Evolutionary conservation across 805 yeast species (phyloP), one percentile per base, ranked within the genome.

Genomic region (Ogataea neopini): DNA sequence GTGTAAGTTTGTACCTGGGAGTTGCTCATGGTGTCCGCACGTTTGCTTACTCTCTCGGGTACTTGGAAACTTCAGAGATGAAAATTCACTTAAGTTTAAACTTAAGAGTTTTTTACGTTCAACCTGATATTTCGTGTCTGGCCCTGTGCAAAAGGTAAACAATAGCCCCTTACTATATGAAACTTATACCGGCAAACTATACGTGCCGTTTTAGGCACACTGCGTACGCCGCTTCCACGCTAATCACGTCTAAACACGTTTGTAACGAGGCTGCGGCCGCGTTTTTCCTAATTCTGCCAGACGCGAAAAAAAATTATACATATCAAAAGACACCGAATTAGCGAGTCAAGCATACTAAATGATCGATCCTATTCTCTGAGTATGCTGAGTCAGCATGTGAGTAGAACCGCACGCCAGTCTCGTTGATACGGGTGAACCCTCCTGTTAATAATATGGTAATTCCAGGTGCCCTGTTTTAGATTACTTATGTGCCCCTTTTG

Each of bases 1-100:
- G 61, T 51, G 46, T 50, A 57, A 42, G 53, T 56, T 20, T 58
- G 59, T 10, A 55, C 52, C 45, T 57, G 61, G 45, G 40, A 48
- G 42, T 52, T 47, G 41, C 53, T 52, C 59, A 55, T 55, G 38
- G 13, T 37, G 34, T 30, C 18, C 17, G 34, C 40, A 19, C 32
- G 25, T 22, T 34, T 15, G 34, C 34, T 30, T 13, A n/a, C 34
- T 30, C 30, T 30, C 9, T 13, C 17, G 6, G n/a, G 18, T 14
- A 30, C 34, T 4, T n/a, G 8, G 8, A n/a, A n/a, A n/a, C n/a
- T n/a, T 6, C 15, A 15, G 14, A 30, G 17, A 30, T n/a, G 14
- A 28, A 28, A 28, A 28, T 8, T 4, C 13, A 28, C 10, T 22
- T 30, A 15, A 9, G 34, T 30, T 30, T 30, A 18, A 30, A 28